A percentile compares a stretch with the other conserved stretches of the same genome.
phyloP scores from a whole-genome alignment of 108 stramenopile genomes.

The Aurantiochytrium sp. region DNA sequence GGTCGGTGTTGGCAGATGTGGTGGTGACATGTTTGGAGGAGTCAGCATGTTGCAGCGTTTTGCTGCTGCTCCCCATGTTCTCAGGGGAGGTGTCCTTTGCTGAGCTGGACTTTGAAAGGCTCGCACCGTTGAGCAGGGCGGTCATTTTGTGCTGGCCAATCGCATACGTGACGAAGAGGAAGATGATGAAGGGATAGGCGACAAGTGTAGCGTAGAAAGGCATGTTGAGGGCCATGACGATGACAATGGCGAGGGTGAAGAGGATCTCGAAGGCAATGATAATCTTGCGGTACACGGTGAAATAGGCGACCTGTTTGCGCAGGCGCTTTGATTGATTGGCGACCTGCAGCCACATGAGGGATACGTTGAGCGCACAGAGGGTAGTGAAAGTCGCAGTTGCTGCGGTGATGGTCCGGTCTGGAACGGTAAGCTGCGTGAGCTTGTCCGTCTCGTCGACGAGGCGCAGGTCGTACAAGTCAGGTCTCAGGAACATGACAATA shows the following conservation, averaged over 20 bases:
- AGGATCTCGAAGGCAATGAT: not conserved
- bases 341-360: not conserved
- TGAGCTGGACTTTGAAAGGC: not conserved
- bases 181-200: not conserved
- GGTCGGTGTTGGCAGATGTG: not conserved
- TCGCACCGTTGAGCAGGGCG: not conserved
- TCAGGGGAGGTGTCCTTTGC: not conserved
- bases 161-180: not conserved
- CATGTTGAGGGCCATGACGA: not conserved
- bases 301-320: not conserved
- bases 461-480: not conserved
- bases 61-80: not conserved
- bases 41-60: not conserved
- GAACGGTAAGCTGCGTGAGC: not conserved
- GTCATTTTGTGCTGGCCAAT: slow-evolving; percentile 15
- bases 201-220: not conserved
- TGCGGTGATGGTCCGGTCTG: not conserved
- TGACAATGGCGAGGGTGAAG: not conserved
- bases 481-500: not conserved
- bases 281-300: not conserved
- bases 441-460: not conserved
- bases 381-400: not conserved
- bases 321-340: not conserved
- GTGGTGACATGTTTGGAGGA: too few species aligned
- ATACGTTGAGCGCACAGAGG: not conserved